A percentile compares a stretch with the other conserved stretches of the same genome.
These are phyloP conservation scores for Schoenoplectus triqueter DNA, from an alignment of 202 grass and related monocot species.

Conservation along the genomic window DNA sequence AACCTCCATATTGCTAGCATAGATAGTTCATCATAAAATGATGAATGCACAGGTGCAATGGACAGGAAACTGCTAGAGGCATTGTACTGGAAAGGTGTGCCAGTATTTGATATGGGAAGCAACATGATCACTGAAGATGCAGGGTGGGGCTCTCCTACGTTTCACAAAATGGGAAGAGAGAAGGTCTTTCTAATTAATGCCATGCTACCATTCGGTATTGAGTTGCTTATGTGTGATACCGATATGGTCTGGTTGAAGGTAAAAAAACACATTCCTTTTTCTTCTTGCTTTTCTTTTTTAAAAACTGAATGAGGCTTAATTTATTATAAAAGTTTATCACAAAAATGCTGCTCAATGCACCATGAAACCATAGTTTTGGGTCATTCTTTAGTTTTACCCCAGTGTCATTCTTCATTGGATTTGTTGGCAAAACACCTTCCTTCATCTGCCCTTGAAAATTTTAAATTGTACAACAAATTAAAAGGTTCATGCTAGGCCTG, in stretches of 20 bases:
- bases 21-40: background rate
- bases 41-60: conserved; percentile 60
- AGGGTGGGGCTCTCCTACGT: conserved; percentile 88
- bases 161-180: conserved; percentile 99
- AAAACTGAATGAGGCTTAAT: background rate
- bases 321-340: background rate
- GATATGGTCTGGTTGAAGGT: conserved; percentile 99
- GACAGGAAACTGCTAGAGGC: conserved; percentile 81
- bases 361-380: background rate
- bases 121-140: conserved; percentile 88
- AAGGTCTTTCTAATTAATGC: conserved; percentile 94
- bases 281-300: background rate
- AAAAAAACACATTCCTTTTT: background rate
- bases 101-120: conserved; percentile 93
- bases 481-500: no score
- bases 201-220: conserved; percentile 81
- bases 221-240: conserved; percentile 97
- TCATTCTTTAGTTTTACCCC: background rate
- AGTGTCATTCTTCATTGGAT: no score
- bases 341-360: background rate
- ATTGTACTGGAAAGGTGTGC: conserved; percentile 80
- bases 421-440: background rate
- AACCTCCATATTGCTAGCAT: background rate
- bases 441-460: background rate
- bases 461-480: no score